Conservation (phyloP, 768 basidiomycete species). For the Cubamyces lactineus region DNA sequence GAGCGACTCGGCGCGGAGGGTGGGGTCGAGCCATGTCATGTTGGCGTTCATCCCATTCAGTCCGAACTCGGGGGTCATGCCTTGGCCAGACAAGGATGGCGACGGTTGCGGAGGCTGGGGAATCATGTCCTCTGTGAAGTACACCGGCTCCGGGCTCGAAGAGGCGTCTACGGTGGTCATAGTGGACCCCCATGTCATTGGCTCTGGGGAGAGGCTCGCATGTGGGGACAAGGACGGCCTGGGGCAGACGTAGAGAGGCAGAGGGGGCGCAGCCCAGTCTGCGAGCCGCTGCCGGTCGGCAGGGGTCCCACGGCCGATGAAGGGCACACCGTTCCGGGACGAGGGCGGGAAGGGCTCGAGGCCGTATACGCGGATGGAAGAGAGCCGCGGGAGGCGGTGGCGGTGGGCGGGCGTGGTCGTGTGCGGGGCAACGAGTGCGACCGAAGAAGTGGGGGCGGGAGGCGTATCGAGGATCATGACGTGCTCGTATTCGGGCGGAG, state of each 20-base stretch:
- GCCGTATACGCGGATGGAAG: conserved; percentile 13
- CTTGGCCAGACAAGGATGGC: background rate
- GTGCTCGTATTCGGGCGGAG: conserved; percentile 7
- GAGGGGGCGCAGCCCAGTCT: conserved; percentile 21
- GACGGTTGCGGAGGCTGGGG: background rate
- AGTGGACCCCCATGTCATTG: background rate
- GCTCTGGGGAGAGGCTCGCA: too few species aligned
- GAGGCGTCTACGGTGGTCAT: too few species aligned
- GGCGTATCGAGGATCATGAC: conserved; percentile 8
- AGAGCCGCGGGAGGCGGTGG: conserved; percentile 17
- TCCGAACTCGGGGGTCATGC: background rate
- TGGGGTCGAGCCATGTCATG: conserved; percentile 21
- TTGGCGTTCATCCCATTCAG: background rate
- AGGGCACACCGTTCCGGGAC: conserved; percentile 16
- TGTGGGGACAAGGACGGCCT: too few species aligned
- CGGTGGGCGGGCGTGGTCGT: background rate
- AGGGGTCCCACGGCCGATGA: conserved; percentile 29
- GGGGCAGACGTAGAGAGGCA: background rate
- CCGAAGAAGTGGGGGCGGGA: background rate
- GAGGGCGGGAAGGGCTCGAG: conserved; percentile 11
- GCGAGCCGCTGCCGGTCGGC: conserved; percentile 20
- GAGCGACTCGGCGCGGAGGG: conserved; percentile 12
- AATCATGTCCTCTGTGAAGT: conserved; percentile 11
- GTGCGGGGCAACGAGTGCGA: background rate
- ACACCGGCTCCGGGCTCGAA: background rate